Conservation (phyloP, 1,139 yeast genomes). For the Meyerozyma guilliermondii region DNA sequence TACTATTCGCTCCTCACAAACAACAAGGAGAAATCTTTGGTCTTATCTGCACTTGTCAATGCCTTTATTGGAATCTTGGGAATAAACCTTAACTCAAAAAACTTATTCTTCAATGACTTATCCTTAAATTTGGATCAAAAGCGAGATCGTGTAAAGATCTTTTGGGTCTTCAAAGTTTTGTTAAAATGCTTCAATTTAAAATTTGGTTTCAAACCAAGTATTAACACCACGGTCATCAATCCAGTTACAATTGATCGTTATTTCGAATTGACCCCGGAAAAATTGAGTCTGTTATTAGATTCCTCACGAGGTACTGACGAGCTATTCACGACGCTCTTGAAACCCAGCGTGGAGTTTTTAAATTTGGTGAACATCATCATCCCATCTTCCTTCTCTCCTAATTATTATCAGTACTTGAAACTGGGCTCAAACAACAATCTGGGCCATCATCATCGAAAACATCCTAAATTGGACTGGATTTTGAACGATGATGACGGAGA, state of each 20-base stretch:
- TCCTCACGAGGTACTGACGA: slow-evolving; percentile 22
- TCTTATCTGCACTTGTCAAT: slow-evolving; percentile 38
- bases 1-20: slow-evolving; percentile 42
- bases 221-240: slow-evolving; percentile 44
- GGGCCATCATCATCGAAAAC: slow-evolving; percentile 15
- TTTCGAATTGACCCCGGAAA: slow-evolving; percentile 45
- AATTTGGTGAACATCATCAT: slow-evolving; percentile 42
- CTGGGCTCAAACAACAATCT: slow-evolving; percentile 18
- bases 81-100: slow-evolving; percentile 41
- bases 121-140: slow-evolving; percentile 32
- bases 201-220: slow-evolving; percentile 44
- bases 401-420: slow-evolving; percentile 43
- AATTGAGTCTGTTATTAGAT: slow-evolving; percentile 32
- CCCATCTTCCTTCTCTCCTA: slow-evolving; percentile 47
- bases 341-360: slow-evolving; percentile 43
- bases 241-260: slow-evolving; percentile 48
- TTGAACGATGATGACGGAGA: slow-evolving; percentile 47
- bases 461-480: slow-evolving; percentile 40
- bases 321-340: slow-evolving; percentile 33
- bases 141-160: slow-evolving; percentile 51
- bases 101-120: slow-evolving; percentile 43
- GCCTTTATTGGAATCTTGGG: slow-evolving; percentile 46
- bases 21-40: slow-evolving; percentile 43
- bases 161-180: slow-evolving; percentile 56
- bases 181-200: slow-evolving; percentile 47